Percentiles rank a stretch among this genome's conserved stretches.
phyloP scores from a whole-genome alignment of 2,329 filamentous ascomycete species.

The Alternaria conjuncta region DNA sequence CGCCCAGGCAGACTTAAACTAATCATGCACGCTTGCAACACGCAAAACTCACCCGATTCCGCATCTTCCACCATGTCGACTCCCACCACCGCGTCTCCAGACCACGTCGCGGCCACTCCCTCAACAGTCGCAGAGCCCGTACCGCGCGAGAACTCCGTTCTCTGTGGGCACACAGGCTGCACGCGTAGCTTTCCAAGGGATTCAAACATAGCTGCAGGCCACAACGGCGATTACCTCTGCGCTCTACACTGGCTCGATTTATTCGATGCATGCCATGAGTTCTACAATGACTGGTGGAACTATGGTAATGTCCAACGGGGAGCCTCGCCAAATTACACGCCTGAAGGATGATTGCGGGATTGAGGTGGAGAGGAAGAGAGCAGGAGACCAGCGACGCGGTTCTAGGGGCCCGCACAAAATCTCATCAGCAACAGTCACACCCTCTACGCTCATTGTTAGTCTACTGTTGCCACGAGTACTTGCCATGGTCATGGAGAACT shows the following conservation, averaged over 20 bases:
- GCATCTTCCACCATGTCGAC: background rate
- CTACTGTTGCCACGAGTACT: background rate
- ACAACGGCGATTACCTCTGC: background rate
- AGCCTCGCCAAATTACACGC: background rate
- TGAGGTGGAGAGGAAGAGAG: background rate
- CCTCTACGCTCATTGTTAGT: background rate
- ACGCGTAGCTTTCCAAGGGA: background rate
- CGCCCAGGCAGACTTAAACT: background rate
- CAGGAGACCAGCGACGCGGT: background rate
- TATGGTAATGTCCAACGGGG: background rate
- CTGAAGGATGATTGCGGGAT: background rate
- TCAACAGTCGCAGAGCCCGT: background rate
- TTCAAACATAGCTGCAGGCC: background rate
- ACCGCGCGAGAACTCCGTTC: background rate
- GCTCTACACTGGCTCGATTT: background rate
- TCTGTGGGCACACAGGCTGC: background rate
- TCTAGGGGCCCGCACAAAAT: background rate
- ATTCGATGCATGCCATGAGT: background rate
- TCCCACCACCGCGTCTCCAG: background rate
- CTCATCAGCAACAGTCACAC: background rate
- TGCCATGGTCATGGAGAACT: background rate
- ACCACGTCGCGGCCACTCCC: background rate
- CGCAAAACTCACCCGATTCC: background rate
- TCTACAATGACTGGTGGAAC: background rate
- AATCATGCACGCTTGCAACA: background rate